Evolutionary conservation across 2,329 filamentous ascomycete genomes (phyloP), one percentile per base, ranked within the genome.

Genomic region (Hirsutella minnesotensis): DNA sequence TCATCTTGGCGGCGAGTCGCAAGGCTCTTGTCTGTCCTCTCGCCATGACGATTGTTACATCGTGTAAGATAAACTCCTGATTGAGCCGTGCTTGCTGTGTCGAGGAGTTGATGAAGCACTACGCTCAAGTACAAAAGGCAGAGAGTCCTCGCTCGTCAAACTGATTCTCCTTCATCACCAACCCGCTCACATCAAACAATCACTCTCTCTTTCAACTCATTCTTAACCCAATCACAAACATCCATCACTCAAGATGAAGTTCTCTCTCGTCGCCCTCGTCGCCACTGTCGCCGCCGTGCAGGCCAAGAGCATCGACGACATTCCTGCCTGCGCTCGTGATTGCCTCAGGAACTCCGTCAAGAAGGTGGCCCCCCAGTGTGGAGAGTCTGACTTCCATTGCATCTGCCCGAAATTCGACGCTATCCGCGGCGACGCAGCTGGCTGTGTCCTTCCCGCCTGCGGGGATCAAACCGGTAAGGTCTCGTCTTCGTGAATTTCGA

Each of bases 281-380:
- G 53, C 64, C 48, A 57, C 57, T 50, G 53, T n/a, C n/a, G n/a
- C 59, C 44, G 49, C 57, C 42, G 63, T 51, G 37, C 48, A 50
- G 42, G 64, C 63, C 49, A 59, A 63, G 58, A 49, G 51, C 45
- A 50, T 46, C 41, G 38, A 21, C 36, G 61, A 63, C 46, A 55
- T 66, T 44, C 65, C 65, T 51, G 40, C 46, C 44, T 68, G 65
- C 51, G 62, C 65, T 30, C 36, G 56, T n/a, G 41, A 55, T 33
- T 67, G 64, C 55, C 53, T 68, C 30, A 49, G 55, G 49, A 43
- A 53, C 3, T 55, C 60, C 45, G 53, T 64, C 50, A 41, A 39
- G 33, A 35, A 35, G 33, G 18, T 2, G 33, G 18, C 33, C n/a
- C 9, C 33, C 7, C n/a, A n/a, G n/a, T 35, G 33, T n/a, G 2